Conservation (phyloP, 2,329 filamentous ascomycete genomes). For the Pseudovirgaria hyperparasitica region DNA sequence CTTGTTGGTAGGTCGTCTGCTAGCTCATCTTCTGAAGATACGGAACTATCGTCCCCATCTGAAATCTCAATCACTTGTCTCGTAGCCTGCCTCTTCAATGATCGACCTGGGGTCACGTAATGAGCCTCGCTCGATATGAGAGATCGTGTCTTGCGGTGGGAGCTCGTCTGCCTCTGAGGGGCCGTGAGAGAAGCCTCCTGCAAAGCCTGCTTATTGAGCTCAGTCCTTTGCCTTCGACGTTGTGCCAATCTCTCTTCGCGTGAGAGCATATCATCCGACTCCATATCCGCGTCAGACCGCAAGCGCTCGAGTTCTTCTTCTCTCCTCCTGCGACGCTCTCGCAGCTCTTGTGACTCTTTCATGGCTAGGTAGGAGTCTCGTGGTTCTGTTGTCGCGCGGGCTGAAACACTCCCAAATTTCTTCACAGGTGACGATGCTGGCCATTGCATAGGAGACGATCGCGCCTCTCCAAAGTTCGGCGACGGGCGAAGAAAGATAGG, state of each 20-base stretch:
- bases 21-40: conserved; percentile 20
- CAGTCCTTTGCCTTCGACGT: too few species aligned
- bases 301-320: conserved; percentile 13
- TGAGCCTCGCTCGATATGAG: conserved; percentile 9
- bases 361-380: conserved; percentile 30
- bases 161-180: conserved; percentile 10
- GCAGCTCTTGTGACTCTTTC: conserved; percentile 30
- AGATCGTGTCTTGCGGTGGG: conserved; percentile 8
- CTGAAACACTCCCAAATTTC: conserved; percentile 6
- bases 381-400: conserved; percentile 26
- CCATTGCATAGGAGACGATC: conserved; percentile 23
- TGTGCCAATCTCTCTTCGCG: too few species aligned
- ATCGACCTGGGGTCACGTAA: conserved; percentile 15
- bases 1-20: conserved; percentile 11
- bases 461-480: conserved; percentile 25
- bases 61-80: conserved; percentile 9
- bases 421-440: conserved; percentile 27
- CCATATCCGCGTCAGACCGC: too few species aligned
- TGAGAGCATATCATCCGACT: too few species aligned
- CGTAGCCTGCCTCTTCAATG: conserved; percentile 3
- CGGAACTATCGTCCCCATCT: conserved; percentile 13
- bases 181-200: too few species aligned
- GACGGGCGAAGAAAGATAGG: conserved; percentile 32
- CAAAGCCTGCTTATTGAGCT: too few species aligned
- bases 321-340: conserved; percentile 14